These are phyloP conservation scores for Coniosporium tulheliwenetii DNA, from an alignment of 2,329 filamentous ascomycete species.

Conservation along the genomic window DNA sequence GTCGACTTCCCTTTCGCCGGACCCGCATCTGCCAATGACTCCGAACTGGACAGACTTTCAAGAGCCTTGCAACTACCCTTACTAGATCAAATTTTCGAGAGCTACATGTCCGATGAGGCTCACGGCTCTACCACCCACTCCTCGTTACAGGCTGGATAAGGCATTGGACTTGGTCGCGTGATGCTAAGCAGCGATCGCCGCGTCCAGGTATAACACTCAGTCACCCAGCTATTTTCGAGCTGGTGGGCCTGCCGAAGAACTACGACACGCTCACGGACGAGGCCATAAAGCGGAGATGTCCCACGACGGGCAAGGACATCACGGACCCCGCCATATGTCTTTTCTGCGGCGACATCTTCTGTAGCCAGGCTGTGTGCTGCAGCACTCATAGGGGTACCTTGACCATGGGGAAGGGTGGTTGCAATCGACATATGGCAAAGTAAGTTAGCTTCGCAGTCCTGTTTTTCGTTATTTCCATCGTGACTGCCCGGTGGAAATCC, in stretches of 20 bases:
- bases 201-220: conserved; percentile 36
- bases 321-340: conserved; percentile 84
- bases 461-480: neutral
- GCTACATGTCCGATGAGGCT: conserved; percentile 28
- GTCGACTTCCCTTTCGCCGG: conserved; percentile 68
- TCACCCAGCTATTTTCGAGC: conserved; percentile 85
- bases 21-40: conserved; percentile 44
- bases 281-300: conserved; percentile 68
- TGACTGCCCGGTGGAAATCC: too few species aligned
- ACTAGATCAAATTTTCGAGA: conserved; percentile 61
- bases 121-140: conserved; percentile 27
- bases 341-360: conserved; percentile 94
- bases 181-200: conserved; percentile 8
- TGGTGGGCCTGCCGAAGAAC: conserved; percentile 80
- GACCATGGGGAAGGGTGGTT: conserved; percentile 52
- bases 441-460: conserved; percentile 30
- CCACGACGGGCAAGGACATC: conserved; percentile 80
- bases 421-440: conserved; percentile 79
- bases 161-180: conserved; percentile 34
- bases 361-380: conserved; percentile 86
- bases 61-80: conserved; percentile 60
- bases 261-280: conserved; percentile 90
- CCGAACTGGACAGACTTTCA: conserved; percentile 72
- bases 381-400: conserved; percentile 29
- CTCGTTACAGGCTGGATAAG: conserved; percentile 57